Conservation (phyloP, 2,329 filamentous ascomycete species). For the Penicillium sp. region DNA sequence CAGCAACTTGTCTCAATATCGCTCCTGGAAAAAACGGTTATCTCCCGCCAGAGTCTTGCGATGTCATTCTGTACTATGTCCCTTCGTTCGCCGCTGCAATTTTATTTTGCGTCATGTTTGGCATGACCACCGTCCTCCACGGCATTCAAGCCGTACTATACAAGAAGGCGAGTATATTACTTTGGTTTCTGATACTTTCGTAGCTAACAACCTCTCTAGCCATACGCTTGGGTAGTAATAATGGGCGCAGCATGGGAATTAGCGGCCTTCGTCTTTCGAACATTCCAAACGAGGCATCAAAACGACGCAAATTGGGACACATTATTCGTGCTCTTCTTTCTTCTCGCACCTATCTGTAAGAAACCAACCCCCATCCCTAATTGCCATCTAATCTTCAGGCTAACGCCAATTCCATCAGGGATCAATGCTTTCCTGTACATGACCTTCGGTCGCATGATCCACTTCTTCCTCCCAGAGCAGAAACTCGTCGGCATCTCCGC, state of each 20-base stretch:
- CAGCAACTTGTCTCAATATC: conserved; percentile 24
- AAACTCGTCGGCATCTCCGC: conserved; percentile 41
- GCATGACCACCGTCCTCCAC: conserved; percentile 25
- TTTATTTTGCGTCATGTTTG: conserved; percentile 37
- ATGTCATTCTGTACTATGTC: conserved; percentile 35
- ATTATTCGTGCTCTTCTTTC: neutral
- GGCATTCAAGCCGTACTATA: neutral
- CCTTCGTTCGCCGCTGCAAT: conserved; percentile 37
- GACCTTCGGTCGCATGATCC: conserved; percentile 45
- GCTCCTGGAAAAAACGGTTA: conserved; percentile 41
- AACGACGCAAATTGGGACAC: neutral
- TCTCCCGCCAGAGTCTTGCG: conserved; percentile 39
- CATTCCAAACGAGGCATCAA: neutral
- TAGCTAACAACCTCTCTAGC: neutral
- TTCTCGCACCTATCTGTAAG: neutral
- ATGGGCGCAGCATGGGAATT: conserved; percentile 2
- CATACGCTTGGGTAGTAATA: neutral
- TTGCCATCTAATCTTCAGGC: neutral
- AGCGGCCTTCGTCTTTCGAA: neutral
- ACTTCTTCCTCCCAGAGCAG: conserved; percentile 40
- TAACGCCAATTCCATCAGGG: conserved; percentile 26
- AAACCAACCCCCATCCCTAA: neutral
- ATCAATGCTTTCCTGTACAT: conserved; percentile 52
- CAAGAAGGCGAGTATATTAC: neutral
- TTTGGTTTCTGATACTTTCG: neutral